Percentiles rank a stretch among this genome's conserved stretches.
These are phyloP conservation scores for Trichophaea hybrida DNA, from an alignment of 2,329 filamentous ascomycete genomes.

Conservation along the genomic window DNA sequence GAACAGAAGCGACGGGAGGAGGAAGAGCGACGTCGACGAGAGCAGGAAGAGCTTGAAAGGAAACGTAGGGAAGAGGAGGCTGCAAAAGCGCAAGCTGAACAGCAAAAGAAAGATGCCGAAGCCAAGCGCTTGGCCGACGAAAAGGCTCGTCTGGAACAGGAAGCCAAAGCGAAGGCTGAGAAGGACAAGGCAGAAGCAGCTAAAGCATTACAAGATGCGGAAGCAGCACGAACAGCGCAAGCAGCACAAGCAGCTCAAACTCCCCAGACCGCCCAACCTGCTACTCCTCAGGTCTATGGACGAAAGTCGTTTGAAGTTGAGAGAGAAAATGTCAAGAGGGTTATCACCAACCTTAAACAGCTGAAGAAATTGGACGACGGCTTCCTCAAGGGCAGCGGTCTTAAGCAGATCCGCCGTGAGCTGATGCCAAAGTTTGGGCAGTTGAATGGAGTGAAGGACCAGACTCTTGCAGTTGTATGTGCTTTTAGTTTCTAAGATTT, in stretches of 20 bases:
- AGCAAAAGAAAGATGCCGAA: slow-evolving; percentile 16
- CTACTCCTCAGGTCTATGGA: slow-evolving; percentile 15
- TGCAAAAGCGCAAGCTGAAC: slow-evolving; percentile 10
- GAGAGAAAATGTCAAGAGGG: slow-evolving; percentile 10
- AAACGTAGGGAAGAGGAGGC: slow-evolving; percentile 13
- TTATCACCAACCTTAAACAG: slow-evolving; percentile 19
- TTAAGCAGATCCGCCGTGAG: slow-evolving; percentile 18
- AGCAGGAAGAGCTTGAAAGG: slow-evolving; percentile 17
- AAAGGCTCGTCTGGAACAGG: slow-evolving; percentile 4
- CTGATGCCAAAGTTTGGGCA: slow-evolving; percentile 23
- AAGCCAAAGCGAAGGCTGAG: slow-evolving; percentile 9
- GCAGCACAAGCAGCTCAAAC: slow-evolving; percentile 19
- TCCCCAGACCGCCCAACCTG: background rate
- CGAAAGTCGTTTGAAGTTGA: slow-evolving; percentile 12
- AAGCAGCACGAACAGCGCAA: background rate
- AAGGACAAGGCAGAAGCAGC: slow-evolving; percentile 8
- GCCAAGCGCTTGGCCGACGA: slow-evolving; percentile 8
- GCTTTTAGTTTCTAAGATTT: background rate
- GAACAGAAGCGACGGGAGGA: slow-evolving; percentile 15
- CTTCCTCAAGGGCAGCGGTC: slow-evolving; percentile 16
- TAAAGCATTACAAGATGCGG: slow-evolving; percentile 19
- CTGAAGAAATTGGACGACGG: slow-evolving; percentile 11
- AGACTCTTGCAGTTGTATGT: slow-evolving; percentile 21
- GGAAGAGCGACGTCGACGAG: slow-evolving; percentile 9
- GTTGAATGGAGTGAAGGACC: slow-evolving; percentile 19